A percentile compares a stretch with the other conserved stretches of the same genome.
Conservation (phyloP, 164 flowering plant genomes). For the Macadamia tetraphylla region DNA sequence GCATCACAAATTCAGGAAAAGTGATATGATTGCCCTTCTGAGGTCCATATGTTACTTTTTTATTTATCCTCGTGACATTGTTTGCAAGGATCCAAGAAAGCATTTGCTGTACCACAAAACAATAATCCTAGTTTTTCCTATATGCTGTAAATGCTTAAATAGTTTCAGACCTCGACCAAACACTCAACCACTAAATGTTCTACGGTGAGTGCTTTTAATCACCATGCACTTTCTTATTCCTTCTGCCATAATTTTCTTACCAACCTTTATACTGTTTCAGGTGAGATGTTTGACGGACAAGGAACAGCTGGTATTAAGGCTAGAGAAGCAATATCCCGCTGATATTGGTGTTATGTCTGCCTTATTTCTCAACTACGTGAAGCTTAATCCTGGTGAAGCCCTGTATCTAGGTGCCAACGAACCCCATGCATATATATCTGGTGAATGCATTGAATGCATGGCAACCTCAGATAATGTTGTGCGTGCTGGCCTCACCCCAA, state of each 20-base stretch:
- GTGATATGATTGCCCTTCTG: no score
- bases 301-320: conserved; percentile 42
- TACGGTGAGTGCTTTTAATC: no score
- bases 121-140: conserved; percentile 18
- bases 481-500: conserved; percentile 92
- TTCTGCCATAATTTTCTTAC: conserved; percentile 12
- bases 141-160: no score
- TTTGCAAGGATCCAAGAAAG: conserved; percentile 82
- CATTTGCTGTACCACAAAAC: conserved; percentile 74
- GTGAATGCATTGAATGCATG: conserved; percentile 79
- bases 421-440: conserved; percentile 81
- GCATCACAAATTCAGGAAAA: no score
- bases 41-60: conserved; percentile 1
- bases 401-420: conserved; percentile 83
- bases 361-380: conserved; percentile 74
- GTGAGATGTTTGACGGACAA: conserved; percentile 47
- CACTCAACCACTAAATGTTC: conserved; percentile 51
- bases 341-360: conserved; percentile 85
- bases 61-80: conserved; percentile 59
- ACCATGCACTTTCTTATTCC: conserved; percentile 7
- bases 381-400: conserved; percentile 87
- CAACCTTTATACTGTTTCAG: conserved; percentile 19
- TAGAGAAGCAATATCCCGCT: conserved; percentile 71
- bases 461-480: conserved; percentile 81
- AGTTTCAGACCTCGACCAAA: conserved; percentile 63